Evolutionary conservation across 2,329 filamentous ascomycete species (phyloP), one percentile per base, ranked within the genome.

Genomic region (Alternaria sp.): DNA sequence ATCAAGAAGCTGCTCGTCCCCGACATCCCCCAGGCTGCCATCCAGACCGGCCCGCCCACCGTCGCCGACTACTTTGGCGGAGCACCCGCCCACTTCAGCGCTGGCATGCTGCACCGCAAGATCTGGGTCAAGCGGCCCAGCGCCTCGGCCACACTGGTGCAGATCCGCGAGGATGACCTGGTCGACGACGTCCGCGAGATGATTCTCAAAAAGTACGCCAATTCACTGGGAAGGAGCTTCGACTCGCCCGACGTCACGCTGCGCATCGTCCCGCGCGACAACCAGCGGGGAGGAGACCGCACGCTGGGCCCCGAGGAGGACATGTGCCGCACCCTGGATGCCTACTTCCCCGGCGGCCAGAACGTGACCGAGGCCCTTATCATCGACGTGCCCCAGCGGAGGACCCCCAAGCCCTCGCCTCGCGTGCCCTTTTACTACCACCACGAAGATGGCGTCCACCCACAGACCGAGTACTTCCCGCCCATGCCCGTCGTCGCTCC

Each of bases 171-270:
- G 74, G 93, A 96, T 73, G 93, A 97, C 76, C 83, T 98, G 72
- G 94, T 98, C 61, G 96, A 99, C 79, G 95, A 97, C 81, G 90
- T 97, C 65, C 91, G 95, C 72, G 96, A 97, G 71, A 89, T 93
- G 85, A 96, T 98, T 61, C 83, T 98, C 71, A 89, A 89, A 74
- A 98, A 98, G 83, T 99, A 98, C 80, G 89, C 90, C 72, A 98
- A 99, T 81, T 96, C 93, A 13, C 85, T 99, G 25, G 95, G 95
- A 54, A 90, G 90, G 71, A 91, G 87, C 56, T 97, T 94, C 79
- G 96, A 99, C 81, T 87, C 96, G 11, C 96, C 96, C 12, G 96
- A 99, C 79, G 87, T 99, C 61, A 89, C 88, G 11, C 85, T 98
- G 67, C 89, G 91, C 67, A 91, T 98, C 70, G 79, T 86, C 15